Base-by-base conservation (phyloP, 805 yeast genomes). In the Candida dajiaensis region DNA sequence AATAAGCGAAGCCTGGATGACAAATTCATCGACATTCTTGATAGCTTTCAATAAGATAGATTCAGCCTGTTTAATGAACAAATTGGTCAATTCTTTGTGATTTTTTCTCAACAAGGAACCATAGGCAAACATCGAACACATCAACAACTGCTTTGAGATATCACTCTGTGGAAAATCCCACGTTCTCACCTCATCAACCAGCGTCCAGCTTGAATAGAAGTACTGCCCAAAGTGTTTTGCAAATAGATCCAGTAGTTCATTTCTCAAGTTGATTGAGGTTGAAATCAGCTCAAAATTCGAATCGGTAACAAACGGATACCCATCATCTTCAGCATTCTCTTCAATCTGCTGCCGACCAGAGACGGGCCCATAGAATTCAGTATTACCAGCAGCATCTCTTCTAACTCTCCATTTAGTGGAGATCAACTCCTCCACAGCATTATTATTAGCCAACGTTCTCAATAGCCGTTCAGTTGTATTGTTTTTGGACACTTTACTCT, bases 361-460 rank as follows among this genome's bases (percentile, higher is more conserved):
- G 2, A 65, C 55, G 4, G 69, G 70, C 0, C 70, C 70, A 45
- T 66, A 66, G 45, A 65, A 66, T 19, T 59, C 67, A 3, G 67
- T 63, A 16, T 52, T 45, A 1, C 65, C 63, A 8, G 49, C 40
- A 3, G 49, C 48, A 42, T 60, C 63, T 20, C 52, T 53, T 13
- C 64, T 46, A 4, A 65, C 69, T 36, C 60, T 53, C 69, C 69
- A 66, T 6, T 65, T 63, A 4, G 68, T 65, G 0, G 64, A 61
- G 11, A 55, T 54, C 3, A 66, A 50, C 41, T 66, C 69, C 40
- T 66, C 67, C 15, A 66, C 42, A 2, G 69, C 70, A 23, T 51
- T 50, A 2, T 59, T 56, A 48, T 62, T 50, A 2, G 65, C 59
- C 16, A 56, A 43, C 11, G 50, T 48, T 10, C 58, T 61, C 7